A percentile compares a stretch with the other conserved stretches of the same genome.
Conservation (phyloP, 176 grass and related monocot species). For the Oropetium thomaeum region DNA sequence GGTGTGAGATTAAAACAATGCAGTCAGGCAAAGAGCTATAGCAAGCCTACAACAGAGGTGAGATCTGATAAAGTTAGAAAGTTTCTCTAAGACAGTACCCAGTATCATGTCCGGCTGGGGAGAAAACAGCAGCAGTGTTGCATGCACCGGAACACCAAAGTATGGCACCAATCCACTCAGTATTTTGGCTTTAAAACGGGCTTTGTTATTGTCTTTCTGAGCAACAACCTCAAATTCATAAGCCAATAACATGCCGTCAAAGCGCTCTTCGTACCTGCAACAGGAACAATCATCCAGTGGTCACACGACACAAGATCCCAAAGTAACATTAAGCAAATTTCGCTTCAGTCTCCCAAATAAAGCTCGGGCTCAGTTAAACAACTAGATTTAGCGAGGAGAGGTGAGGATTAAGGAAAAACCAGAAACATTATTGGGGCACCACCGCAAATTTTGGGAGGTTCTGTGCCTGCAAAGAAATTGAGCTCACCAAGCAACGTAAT, state of each 20-base stretch:
- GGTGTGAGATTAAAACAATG: neutral
- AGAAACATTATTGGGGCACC: too few relatives aligned
- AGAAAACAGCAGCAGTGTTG: slow-evolving; percentile 69
- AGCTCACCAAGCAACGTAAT: neutral
- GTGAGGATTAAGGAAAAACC: neutral
- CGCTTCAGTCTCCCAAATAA: neutral
- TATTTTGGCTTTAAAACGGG: slow-evolving; percentile 38
- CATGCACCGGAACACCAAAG: slow-evolving; percentile 48
- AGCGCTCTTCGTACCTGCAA: slow-evolving; percentile 65
- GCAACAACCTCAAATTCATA: slow-evolving; percentile 35
- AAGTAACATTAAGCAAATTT: neutral
- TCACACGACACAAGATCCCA: neutral
- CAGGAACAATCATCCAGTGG: neutral
- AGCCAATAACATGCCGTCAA: slow-evolving; percentile 71
- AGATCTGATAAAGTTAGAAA: neutral
- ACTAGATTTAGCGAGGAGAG: neutral
- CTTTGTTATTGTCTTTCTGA: slow-evolving; percentile 24
- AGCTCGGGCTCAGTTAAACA: neutral
- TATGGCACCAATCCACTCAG: slow-evolving; percentile 68
- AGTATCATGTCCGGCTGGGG: slow-evolving; percentile 71
- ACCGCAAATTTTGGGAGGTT: too few relatives aligned
- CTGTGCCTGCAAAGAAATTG: too few relatives aligned
- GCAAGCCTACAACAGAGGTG: neutral
- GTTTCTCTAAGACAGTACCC: slow-evolving; percentile 36
- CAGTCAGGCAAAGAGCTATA: neutral